Conservation (phyloP, 179 eudicot species). For the Vitellaria paradoxa region DNA sequence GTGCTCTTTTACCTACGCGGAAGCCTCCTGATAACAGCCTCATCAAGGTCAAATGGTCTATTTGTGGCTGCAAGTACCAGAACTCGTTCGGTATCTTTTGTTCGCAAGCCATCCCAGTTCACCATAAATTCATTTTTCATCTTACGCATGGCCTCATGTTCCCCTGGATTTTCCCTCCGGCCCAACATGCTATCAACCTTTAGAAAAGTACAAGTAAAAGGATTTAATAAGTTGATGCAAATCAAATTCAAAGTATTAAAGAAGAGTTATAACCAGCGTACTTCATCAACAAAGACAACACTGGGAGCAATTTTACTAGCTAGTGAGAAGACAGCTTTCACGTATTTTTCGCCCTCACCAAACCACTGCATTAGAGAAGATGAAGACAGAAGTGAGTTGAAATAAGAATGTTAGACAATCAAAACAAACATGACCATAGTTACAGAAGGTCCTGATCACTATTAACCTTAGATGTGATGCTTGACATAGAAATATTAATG, state of each 20-base stretch:
- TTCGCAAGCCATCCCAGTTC: constrained; percentile 85
- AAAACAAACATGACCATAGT: not conserved
- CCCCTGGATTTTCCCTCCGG: constrained; percentile 86
- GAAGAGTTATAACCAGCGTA: constrained; percentile 17
- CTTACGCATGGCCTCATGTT: constrained; percentile 89
- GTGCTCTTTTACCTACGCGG: constrained; percentile 59
- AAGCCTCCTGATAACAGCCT: constrained; percentile 79
- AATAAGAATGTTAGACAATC: too few species aligned
- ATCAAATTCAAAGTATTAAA: not conserved
- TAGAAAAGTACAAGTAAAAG: not conserved
- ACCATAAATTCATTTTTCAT: constrained; percentile 93
- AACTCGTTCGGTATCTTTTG: constrained; percentile 79
- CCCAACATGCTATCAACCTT: constrained; percentile 84
- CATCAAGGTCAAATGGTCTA: constrained; percentile 89
- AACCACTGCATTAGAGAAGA: constrained; percentile 52
- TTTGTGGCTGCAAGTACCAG: constrained; percentile 87
- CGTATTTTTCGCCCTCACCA: constrained; percentile 91
- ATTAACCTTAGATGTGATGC: constrained; percentile 78
- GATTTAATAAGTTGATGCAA: not conserved
- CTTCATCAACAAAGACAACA: constrained; percentile 86
- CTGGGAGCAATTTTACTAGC: constrained; percentile 89
- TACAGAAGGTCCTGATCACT: not conserved
- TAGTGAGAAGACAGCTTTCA: constrained; percentile 80
- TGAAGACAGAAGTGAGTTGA: not conserved
- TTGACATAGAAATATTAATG: constrained; percentile 88